Conservation (phyloP, 1,284 basidiomycete genomes). For the Tausonia pullulans region DNA sequence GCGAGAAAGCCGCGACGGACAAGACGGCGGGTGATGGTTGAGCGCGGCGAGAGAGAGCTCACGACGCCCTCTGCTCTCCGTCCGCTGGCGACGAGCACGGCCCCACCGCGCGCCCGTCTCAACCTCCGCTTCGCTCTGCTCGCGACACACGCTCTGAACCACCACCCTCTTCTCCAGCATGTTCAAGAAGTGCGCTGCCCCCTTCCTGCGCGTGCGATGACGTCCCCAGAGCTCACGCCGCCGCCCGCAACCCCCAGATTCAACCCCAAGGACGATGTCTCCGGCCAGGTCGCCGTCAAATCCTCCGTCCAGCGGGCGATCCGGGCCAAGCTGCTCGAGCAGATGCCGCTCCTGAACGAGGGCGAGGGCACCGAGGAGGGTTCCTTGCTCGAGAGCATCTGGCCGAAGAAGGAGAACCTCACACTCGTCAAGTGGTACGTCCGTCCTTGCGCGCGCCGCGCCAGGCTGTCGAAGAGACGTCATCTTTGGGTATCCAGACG, state of each 20-base stretch:
- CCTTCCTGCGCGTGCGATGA: not conserved
- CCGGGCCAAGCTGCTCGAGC: conserved; percentile 64
- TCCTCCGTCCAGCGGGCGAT: conserved; percentile 87
- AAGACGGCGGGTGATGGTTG: too few species aligned
- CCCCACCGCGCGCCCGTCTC: too few species aligned
- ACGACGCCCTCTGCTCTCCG: too few species aligned
- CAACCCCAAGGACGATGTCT: conserved; percentile 70
- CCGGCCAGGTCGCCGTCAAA: conserved; percentile 88
- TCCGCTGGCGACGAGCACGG: too few species aligned
- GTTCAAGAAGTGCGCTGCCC: conserved; percentile 31
- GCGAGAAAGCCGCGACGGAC: too few species aligned
- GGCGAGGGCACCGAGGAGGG: conserved; percentile 39
- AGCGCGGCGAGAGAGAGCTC: too few species aligned
- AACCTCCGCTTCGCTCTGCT: too few species aligned
- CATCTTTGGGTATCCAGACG: not conserved
- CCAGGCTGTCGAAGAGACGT: conserved; percentile 8
- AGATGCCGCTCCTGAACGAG: conserved; percentile 58
- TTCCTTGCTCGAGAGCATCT: conserved; percentile 66
- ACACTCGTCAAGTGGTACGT: conserved; percentile 90
- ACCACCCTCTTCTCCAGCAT: conserved; percentile 17
- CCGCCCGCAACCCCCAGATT: conserved; percentile 47
- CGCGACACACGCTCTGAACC: too few species aligned
- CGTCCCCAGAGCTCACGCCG: not conserved
- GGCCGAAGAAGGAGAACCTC: conserved; percentile 96
- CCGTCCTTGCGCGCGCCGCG: not conserved